These are phyloP conservation scores for Hericium erinaceus DNA, from an alignment of 768 basidiomycete species.

Conservation along the genomic window DNA sequence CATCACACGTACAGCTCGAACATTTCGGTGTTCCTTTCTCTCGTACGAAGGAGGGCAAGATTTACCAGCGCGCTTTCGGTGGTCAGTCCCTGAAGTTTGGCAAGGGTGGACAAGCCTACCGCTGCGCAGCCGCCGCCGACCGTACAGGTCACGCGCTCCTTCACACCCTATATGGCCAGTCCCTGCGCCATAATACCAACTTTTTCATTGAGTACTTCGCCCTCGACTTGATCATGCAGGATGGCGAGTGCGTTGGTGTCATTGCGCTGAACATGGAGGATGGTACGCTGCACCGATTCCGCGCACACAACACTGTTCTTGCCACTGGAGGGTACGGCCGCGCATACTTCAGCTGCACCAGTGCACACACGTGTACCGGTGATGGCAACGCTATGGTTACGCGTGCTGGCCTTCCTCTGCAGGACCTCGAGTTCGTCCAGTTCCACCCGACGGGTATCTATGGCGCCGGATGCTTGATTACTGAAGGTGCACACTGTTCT, in stretches of 20 bases:
- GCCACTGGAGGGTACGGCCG: slow-evolving; percentile 98
- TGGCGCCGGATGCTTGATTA: slow-evolving; percentile 97
- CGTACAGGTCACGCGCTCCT: slow-evolving; percentile 97
- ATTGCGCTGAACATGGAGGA: slow-evolving; percentile 99
- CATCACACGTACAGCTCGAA: slow-evolving; percentile 60
- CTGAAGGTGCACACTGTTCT: slow-evolving; percentile 58
- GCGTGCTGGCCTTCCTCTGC: slow-evolving; percentile 90
- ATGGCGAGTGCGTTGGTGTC: slow-evolving; percentile 98
- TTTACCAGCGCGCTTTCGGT: slow-evolving; percentile 98
- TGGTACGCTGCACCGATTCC: slow-evolving; percentile 96
- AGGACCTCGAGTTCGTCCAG: slow-evolving; percentile 98
- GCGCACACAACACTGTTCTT: slow-evolving; percentile 95
- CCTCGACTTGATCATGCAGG: slow-evolving; percentile 97
- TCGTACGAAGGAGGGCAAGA: slow-evolving; percentile 96
- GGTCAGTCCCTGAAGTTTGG: slow-evolving; percentile 96
- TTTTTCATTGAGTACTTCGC: slow-evolving; percentile 99
- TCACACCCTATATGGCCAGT: slow-evolving; percentile 98
- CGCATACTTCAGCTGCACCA: slow-evolving; percentile 96
- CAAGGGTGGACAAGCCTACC: slow-evolving; percentile 98
- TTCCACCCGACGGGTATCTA: slow-evolving; percentile 99
- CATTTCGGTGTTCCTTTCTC: slow-evolving; percentile 99
- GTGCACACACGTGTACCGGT: slow-evolving; percentile 97
- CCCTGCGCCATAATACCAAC: slow-evolving; percentile 96
- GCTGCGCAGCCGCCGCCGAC: slow-evolving; percentile 97
- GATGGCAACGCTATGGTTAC: slow-evolving; percentile 99